Conservation (phyloP, 768 basidiomycete genomes). For the Dacryopinax primogenitus region DNA sequence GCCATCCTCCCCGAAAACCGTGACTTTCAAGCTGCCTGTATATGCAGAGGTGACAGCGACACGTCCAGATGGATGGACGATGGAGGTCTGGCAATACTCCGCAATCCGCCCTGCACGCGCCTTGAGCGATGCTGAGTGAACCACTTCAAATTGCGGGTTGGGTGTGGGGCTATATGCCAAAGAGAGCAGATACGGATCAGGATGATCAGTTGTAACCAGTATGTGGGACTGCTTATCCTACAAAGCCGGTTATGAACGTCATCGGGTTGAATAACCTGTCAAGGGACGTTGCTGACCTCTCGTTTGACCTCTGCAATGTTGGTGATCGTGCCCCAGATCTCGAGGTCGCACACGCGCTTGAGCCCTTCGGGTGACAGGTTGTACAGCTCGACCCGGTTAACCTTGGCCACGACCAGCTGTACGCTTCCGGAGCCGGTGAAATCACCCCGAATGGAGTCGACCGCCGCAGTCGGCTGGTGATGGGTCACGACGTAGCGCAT, state of each 20-base stretch:
- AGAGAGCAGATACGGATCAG: constrained; percentile 58
- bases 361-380: constrained; percentile 51
- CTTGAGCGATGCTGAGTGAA: constrained; percentile 33
- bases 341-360: constrained; percentile 42
- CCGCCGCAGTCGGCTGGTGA: constrained; percentile 59
- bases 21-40: constrained; percentile 52
- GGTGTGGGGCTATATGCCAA: constrained; percentile 33
- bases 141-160: constrained; percentile 12
- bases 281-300: constrained; percentile 44
- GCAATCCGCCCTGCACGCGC: constrained; percentile 47
- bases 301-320: constrained; percentile 38
- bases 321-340: constrained; percentile 46
- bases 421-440: constrained; percentile 42
- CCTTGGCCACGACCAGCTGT: constrained; percentile 56
- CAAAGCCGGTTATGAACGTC: not conserved
- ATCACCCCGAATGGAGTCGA: constrained; percentile 53
- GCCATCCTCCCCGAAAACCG: constrained; percentile 36
- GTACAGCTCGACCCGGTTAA: constrained; percentile 54
- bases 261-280: constrained; percentile 13
- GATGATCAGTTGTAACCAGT: constrained; percentile 60
- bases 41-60: constrained; percentile 55
- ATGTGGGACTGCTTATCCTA: constrained; percentile 22
- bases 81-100: constrained; percentile 58
- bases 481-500: constrained; percentile 62
- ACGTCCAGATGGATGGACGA: constrained; percentile 51